Base-by-base conservation (phyloP, 2,329 filamentous ascomycete genomes). In the Diplocarpon rosae region DNA sequence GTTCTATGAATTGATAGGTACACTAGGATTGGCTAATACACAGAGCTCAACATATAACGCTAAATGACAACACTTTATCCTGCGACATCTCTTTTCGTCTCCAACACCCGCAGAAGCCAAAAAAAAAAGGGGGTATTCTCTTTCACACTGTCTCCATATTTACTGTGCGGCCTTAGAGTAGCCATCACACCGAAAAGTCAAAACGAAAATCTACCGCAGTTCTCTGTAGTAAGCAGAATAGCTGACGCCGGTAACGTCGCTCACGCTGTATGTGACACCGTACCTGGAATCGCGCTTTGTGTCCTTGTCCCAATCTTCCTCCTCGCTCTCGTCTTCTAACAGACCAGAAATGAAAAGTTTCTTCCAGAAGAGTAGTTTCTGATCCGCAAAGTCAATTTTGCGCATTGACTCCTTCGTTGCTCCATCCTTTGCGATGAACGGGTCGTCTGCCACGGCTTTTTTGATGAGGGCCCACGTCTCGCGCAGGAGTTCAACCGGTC, bases 221-320 rank as follows among this genome's bases (percentile, higher is more conserved):
- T 37, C 41, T 17, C 34, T 30, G 12, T 43, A 43, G 10, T 37
- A 43, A 15, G 41, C 41, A 8, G 41, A 43, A 33, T 43, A 43
- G 34, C 41, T 43, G 27, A 43, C 41, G 2, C 41, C 41, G 2
- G 41, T 43, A 1, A 43, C 41, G 36, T 43, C 41, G 28, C 41
- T 43, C 27, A 43, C 34, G 32, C 41, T 43, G 24, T 43, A 43
- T 11, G 41, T 43, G 12, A 43, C 41, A 6, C 41, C 41, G 28
- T 43, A 43, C n/a, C 35, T 43, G 9, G 41, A 43, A 16, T 33
- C 35, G 12, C 41, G 33, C 15, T 33, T 37, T 9, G 41, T 43
- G 13, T 43, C 41, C 31, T 43, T 43, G 5, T 43, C 41, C 41
- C 41, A 43, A 13, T 43, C 41, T 24, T 43, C 41, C 24, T 43